Percentiles rank a stretch among this genome's conserved stretches.
Conservation (phyloP, 2,329 filamentous ascomycete species). For the Thielaviopsis punctulata region DNA sequence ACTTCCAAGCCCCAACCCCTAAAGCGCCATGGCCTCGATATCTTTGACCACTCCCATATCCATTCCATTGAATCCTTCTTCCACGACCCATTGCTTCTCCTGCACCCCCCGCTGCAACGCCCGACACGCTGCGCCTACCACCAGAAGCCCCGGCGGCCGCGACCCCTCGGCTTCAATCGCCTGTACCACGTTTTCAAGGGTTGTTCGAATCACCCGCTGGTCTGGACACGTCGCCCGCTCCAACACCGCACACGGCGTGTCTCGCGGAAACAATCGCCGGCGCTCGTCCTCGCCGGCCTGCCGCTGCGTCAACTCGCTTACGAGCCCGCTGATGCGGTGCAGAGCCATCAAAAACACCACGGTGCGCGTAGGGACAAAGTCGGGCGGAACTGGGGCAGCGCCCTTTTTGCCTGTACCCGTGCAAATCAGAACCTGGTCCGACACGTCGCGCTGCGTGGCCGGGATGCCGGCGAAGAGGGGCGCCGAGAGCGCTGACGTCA, state of each 20-base stretch:
- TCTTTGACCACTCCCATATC: conserved; percentile 28
- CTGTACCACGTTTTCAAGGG: conserved; percentile 56
- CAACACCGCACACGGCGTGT: conserved; percentile 81
- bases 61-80: conserved; percentile 69
- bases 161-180: conserved; percentile 83
- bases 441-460: conserved; percentile 71
- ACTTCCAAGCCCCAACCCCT: too few relatives aligned
- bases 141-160: conserved; percentile 71
- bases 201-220: conserved; percentile 81
- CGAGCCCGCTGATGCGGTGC: conserved; percentile 61
- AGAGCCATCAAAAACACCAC: conserved; percentile 92
- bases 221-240: conserved; percentile 89
- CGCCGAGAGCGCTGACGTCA: conserved; percentile 75
- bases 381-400: conserved; percentile 61
- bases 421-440: conserved; percentile 89
- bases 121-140: conserved; percentile 71
- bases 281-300: conserved; percentile 18
- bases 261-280: conserved; percentile 45
- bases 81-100: conserved; percentile 59
- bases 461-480: conserved; percentile 81
- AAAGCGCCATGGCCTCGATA: conserved; percentile 8
- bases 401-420: conserved; percentile 91
- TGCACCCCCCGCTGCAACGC: conserved; percentile 45
- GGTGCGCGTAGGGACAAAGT: conserved; percentile 59
- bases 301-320: conserved; percentile 47